Evolutionary conservation across 2,329 filamentous ascomycete species (phyloP), one percentile per base, ranked within the genome.

Genomic region (Aspergillus fischeri): DNA sequence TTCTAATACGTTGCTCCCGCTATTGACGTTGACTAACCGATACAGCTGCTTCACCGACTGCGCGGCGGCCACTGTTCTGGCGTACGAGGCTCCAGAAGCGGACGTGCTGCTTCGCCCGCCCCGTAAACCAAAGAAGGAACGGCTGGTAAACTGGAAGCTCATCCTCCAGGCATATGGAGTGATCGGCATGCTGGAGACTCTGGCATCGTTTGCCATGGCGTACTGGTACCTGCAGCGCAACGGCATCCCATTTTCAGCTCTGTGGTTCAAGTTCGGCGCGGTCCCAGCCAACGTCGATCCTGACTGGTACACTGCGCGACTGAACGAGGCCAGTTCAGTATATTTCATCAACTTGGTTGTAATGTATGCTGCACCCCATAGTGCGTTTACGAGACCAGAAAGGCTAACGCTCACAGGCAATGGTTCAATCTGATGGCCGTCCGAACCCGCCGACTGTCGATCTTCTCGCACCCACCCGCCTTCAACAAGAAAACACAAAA

Each of bases 321-420:
- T 88, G 25, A 87, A 86, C 60, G 80, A 83, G 59, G 88, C 87
- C 0, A 87, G 83, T 41, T 89, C 86, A 17, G 86, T 93, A 58
- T 92, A 92, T 73, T 92, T 92, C 65, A 83, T 92, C 63, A 92
- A 87, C 58, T 77, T 93, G 24, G 89, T 93, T 2, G 86, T 92
- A 51, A 91, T 92, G 88, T 83, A 77, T 71, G 81, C 70, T 24
- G 21, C 49, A 1, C 25, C 25, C n/a, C 7, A 17, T 1, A 48
- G 1, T 35, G 17, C 44, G 28, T 51, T n/a, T 20, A 29, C 7
- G n/a, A 14, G 11, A 35, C 14, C 32, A 35, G 21, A 73, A 44
- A 38, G 8, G 44, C 54, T 54, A 28, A 52, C 21, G 9, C 0
- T 9, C 42, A 9, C 11, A 68, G 81, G 80, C 87, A 90, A 79